These are phyloP conservation scores for Peniophora sp. DNA, from an alignment of 1,284 basidiomycete genomes.

Conservation along the genomic window DNA sequence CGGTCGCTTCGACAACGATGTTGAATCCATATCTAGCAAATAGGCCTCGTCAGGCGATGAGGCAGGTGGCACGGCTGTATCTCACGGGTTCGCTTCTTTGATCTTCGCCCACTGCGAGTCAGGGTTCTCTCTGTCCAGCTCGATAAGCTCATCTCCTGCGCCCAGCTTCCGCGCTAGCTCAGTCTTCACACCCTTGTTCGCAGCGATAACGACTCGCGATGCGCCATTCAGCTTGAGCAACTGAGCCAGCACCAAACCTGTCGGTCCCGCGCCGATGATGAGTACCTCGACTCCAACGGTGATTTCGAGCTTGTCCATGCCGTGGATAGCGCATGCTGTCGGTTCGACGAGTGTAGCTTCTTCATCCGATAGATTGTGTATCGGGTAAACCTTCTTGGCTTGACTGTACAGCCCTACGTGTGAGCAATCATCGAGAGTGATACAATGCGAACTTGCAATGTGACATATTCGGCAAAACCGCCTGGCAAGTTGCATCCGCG, in stretches of 20 bases:
- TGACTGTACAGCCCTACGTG: constrained; percentile 8
- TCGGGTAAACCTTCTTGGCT: constrained; percentile 48
- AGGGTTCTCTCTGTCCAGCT: constrained; percentile 45
- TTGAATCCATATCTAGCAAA: not conserved
- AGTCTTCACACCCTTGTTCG: constrained; percentile 55
- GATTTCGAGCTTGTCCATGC: constrained; percentile 50
- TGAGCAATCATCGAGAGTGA: constrained; percentile 1
- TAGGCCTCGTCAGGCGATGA: constrained; percentile 23
- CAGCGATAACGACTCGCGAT: constrained; percentile 37
- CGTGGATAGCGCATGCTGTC: constrained; percentile 57
- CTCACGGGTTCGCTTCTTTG: constrained; percentile 51
- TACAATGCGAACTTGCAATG: constrained; percentile 41
- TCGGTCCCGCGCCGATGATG: constrained; percentile 42
- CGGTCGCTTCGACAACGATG: constrained; percentile 43
- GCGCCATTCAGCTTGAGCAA: constrained; percentile 53
- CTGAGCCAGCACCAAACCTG: constrained; percentile 54
- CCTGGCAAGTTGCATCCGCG: constrained; percentile 47
- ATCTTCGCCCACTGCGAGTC: constrained; percentile 48
- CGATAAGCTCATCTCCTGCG: constrained; percentile 47
- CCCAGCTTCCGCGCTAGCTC: constrained; percentile 46
- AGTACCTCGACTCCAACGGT: constrained; percentile 48
- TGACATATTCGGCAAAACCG: constrained; percentile 54
- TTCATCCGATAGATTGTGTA: constrained; percentile 52
- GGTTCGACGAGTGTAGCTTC: constrained; percentile 56
- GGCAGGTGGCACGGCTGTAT: constrained; percentile 41